Evolutionary conservation across 495 filamentous ascomycete species (phyloP).

Genomic region (Penicillium mononematosum): DNA sequence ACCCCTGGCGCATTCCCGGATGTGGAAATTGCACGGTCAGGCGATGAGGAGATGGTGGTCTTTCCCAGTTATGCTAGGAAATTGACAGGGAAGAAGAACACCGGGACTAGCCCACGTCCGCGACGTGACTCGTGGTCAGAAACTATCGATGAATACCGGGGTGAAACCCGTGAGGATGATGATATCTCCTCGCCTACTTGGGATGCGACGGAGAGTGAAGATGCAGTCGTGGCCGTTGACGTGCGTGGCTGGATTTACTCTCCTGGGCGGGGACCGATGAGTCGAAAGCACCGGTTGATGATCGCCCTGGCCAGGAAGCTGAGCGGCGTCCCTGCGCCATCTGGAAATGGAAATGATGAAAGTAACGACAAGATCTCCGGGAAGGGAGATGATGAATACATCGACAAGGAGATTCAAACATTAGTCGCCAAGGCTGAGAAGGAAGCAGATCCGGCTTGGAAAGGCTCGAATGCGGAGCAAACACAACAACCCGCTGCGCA

Average conservation of each 20-base stretch:
- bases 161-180: constrained; percentile 27
- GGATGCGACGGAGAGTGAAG: constrained; percentile 68
- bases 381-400: constrained; percentile 55
- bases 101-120: constrained; percentile 11
- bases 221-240: constrained; percentile 83
- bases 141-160: constrained; percentile 43
- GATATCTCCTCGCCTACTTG: constrained; percentile 51
- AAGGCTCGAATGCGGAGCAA: constrained; percentile 34
- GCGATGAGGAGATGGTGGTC: constrained; percentile 87
- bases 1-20: constrained; percentile 81
- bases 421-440: constrained; percentile 68
- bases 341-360: constrained; percentile 32
- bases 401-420: constrained; percentile 67
- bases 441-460: constrained; percentile 67
- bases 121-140: constrained; percentile 33
- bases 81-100: constrained; percentile 44
- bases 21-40: constrained; percentile 71
- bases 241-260: constrained; percentile 92
- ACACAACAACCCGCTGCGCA: constrained; percentile 44
- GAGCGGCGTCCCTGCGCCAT: constrained; percentile 75
- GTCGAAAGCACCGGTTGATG: constrained; percentile 78
- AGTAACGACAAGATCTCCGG: constrained; percentile 23
- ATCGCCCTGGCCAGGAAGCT: constrained; percentile 79
- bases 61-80: constrained; percentile 88
- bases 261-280: constrained; percentile 84